phyloP scores from a whole-genome alignment of 2,329 filamentous ascomycete species.

The Trichoderma cornu-damae region DNA sequence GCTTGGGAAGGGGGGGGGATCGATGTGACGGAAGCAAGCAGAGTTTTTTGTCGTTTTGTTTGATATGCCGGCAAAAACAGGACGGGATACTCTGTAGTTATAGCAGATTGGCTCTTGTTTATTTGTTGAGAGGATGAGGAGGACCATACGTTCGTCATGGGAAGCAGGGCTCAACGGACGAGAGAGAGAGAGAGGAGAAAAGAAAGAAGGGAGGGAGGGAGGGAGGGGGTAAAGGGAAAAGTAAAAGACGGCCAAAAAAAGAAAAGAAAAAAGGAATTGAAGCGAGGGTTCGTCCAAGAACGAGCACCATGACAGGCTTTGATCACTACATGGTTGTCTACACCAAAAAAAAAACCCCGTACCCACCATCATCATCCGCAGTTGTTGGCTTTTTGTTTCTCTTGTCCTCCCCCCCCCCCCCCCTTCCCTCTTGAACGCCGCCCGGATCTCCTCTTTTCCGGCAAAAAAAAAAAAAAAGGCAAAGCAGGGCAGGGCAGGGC shows the following conservation, averaged over 20 bases:
- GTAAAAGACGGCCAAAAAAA: too few relatives aligned
- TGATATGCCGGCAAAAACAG: not conserved
- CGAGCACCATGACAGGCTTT: not conserved
- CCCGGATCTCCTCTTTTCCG: conserved; percentile 7
- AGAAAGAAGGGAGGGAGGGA: too few relatives aligned
- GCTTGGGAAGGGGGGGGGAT: not conserved
- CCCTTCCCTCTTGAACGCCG: not conserved
- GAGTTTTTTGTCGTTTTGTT: not conserved
- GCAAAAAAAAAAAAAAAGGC: too few relatives aligned
- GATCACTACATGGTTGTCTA: not conserved
- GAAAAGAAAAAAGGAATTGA: not conserved
- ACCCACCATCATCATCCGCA: conserved; percentile 10
- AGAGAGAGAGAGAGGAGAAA: not conserved
- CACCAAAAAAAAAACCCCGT: not conserved
- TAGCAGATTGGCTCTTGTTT: not conserved
- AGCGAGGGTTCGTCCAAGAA: not conserved
- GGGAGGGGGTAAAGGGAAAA: not conserved
- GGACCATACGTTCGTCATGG: too few relatives aligned
- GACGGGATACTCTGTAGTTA: not conserved
- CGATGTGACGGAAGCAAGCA: not conserved
- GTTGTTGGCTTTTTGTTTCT: not conserved
- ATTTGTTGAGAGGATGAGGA: too few relatives aligned
- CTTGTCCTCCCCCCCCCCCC: not conserved
- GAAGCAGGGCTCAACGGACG: too few relatives aligned
- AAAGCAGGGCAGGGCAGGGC: too few relatives aligned